Conservation (phyloP, 1,284 basidiomycete species). For the Chalciporus sp. region DNA sequence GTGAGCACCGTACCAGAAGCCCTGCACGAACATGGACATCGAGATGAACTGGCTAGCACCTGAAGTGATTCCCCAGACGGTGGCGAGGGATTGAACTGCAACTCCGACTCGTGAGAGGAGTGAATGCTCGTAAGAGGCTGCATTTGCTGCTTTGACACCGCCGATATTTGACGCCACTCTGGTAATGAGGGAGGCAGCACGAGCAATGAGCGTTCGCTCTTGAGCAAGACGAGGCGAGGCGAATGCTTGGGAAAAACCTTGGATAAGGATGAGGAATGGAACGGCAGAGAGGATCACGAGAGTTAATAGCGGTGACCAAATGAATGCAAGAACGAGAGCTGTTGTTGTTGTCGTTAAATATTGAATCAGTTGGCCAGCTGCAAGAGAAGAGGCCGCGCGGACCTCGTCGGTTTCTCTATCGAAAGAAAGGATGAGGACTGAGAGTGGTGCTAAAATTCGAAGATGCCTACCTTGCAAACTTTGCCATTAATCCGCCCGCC, state of each 20-base stretch:
- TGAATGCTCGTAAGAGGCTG: conserved; percentile 61
- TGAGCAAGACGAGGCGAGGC: conserved; percentile 66
- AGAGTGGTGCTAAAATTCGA: not conserved
- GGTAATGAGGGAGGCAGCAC: conserved; percentile 79
- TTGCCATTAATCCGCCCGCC: conserved; percentile 92
- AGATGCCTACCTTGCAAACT: conserved; percentile 78
- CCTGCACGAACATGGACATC: conserved; percentile 94
- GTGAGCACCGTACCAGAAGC: conserved; percentile 94
- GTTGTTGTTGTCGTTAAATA: conserved; percentile 80
- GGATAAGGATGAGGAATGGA: conserved; percentile 80
- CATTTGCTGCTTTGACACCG: conserved; percentile 97
- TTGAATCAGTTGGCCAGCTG: conserved; percentile 79
- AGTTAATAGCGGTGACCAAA: conserved; percentile 81
- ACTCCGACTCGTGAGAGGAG: conserved; percentile 49
- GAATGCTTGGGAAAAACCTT: conserved; percentile 72
- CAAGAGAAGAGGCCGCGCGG: conserved; percentile 79
- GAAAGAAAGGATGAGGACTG: conserved; percentile 11
- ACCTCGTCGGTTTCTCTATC: conserved; percentile 93
- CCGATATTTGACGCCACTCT: conserved; percentile 79
- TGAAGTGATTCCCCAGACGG: conserved; percentile 77
- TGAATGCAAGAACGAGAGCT: conserved; percentile 82
- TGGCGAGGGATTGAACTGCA: conserved; percentile 58
- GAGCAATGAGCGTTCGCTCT: conserved; percentile 71
- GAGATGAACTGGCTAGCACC: conserved; percentile 77
- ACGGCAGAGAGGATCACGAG: conserved; percentile 91